Evolutionary conservation across 2,329 filamentous ascomycete species (phyloP).

Genomic region (Aspergillus transmontanensis): DNA sequence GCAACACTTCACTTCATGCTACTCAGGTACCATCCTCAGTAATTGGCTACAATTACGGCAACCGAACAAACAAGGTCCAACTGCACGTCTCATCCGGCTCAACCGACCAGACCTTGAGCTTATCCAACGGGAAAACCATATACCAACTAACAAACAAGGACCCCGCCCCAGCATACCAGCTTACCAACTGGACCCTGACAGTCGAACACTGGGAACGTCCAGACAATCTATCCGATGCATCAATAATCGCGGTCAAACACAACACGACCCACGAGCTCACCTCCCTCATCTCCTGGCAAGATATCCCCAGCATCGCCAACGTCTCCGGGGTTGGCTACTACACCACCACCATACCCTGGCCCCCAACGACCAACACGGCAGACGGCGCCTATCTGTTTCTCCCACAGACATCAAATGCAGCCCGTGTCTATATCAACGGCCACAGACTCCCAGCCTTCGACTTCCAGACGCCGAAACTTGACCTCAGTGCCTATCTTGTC

Average conservation of each 20-base stretch:
- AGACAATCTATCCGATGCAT: constrained; percentile 19
- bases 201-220: constrained; percentile 27
- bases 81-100: constrained; percentile 11
- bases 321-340: constrained; percentile 26
- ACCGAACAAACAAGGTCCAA: not conserved
- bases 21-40: constrained; percentile 10
- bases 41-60: constrained; percentile 12
- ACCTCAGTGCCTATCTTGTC: constrained; percentile 16
- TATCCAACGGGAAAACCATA: constrained; percentile 17
- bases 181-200: constrained; percentile 18
- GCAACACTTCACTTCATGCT: constrained; percentile 1
- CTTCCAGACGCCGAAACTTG: constrained; percentile 12
- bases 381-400: constrained; percentile 25
- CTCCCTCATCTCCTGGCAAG: constrained; percentile 21
- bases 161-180: not conserved
- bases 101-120: constrained; percentile 1
- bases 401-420: constrained; percentile 17
- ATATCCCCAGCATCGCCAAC: constrained; percentile 22
- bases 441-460: constrained; percentile 19
- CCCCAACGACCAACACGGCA: not conserved
- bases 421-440: constrained; percentile 20
- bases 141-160: constrained; percentile 5
- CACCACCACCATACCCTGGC: constrained; percentile 18
- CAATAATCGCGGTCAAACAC: constrained; percentile 18
- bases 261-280: constrained; percentile 26